Evolutionary conservation across 805 yeast species (phyloP).

Genomic region (Scheffersomyces lignosus): DNA sequence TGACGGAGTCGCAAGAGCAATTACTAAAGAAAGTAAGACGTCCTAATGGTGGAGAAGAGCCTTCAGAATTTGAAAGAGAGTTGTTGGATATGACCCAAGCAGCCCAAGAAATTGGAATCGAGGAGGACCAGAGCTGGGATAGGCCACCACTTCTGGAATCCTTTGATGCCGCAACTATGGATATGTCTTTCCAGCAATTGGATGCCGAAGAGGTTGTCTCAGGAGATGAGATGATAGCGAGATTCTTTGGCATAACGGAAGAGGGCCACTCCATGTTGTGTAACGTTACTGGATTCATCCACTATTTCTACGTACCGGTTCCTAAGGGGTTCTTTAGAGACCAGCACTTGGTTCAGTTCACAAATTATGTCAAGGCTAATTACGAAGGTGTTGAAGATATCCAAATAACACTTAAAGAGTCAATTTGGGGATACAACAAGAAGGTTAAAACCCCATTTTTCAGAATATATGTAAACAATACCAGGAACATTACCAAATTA

Average conservation of each 20-base stretch:
- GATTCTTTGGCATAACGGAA: constrained; percentile 90
- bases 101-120: constrained; percentile 21
- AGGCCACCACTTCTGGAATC: constrained; percentile 57
- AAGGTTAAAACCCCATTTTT: constrained; percentile 76
- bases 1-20: constrained; percentile 31
- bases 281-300: constrained; percentile 84
- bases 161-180: constrained; percentile 49
- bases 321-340: constrained; percentile 71
- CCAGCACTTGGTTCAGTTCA: constrained; percentile 50
- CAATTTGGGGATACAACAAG: constrained; percentile 92
- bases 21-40: constrained; percentile 33
- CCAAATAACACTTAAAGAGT: constrained; percentile 70
- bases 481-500: constrained; percentile 63
- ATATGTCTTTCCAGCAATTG: constrained; percentile 81
- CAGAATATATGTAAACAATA: constrained; percentile 66
- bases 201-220: constrained; percentile 85
- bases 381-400: constrained; percentile 64
- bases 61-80: constrained; percentile 43
- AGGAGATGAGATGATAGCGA: constrained; percentile 60
- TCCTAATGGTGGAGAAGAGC: constrained; percentile 34
- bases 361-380: constrained; percentile 43
- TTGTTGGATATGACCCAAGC: constrained; percentile 36
- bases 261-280: constrained; percentile 89
- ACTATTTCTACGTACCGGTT: constrained; percentile 89
- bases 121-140: constrained; percentile 44